These are phyloP conservation scores for Globisporangium takayamanum DNA, from an alignment of 352 stramenopile genomes.

Conservation along the genomic window DNA sequence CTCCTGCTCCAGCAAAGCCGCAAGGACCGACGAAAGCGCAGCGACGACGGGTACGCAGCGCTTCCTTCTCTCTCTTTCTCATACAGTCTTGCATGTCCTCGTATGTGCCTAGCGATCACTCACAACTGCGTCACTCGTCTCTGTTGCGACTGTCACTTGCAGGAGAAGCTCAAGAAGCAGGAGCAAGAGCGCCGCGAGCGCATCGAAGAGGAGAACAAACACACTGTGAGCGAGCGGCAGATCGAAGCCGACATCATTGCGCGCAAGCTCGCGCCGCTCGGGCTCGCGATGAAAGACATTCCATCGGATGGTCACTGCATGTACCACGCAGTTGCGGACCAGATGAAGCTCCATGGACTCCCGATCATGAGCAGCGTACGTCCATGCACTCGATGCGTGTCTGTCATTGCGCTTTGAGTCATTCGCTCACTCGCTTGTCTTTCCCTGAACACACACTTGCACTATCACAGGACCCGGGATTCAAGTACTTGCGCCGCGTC, in stretches of 20 bases:
- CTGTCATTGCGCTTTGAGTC: neutral
- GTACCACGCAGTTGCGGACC: slow-evolving; percentile 93
- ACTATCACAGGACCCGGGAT: slow-evolving; percentile 24
- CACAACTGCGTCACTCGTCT: neutral
- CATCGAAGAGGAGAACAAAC: slow-evolving; percentile 74
- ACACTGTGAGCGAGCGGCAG: slow-evolving; percentile 75
- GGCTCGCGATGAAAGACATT: slow-evolving; percentile 89
- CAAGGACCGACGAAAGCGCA: slow-evolving; percentile 61
- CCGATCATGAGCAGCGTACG: slow-evolving; percentile 13
- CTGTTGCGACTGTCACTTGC: too few species aligned
- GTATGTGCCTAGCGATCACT: neutral
- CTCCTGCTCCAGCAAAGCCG: slow-evolving; percentile 12
- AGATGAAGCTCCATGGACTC: slow-evolving; percentile 67
- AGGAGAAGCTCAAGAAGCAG: slow-evolving; percentile 72
- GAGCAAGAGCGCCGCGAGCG: slow-evolving; percentile 64
- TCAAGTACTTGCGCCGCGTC: slow-evolving; percentile 61
- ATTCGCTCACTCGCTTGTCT: neutral
- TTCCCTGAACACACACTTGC: neutral
- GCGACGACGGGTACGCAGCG: slow-evolving; percentile 38
- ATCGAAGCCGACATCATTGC: slow-evolving; percentile 74
- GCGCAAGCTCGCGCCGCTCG: slow-evolving; percentile 41
- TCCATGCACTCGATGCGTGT: neutral
- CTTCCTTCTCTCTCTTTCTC: neutral
- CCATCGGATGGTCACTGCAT: slow-evolving; percentile 96
- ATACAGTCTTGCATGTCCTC: neutral